Base-by-base conservation (phyloP, 176 grass and related monocot genomes). In the Phoenix roebelenii region DNA sequence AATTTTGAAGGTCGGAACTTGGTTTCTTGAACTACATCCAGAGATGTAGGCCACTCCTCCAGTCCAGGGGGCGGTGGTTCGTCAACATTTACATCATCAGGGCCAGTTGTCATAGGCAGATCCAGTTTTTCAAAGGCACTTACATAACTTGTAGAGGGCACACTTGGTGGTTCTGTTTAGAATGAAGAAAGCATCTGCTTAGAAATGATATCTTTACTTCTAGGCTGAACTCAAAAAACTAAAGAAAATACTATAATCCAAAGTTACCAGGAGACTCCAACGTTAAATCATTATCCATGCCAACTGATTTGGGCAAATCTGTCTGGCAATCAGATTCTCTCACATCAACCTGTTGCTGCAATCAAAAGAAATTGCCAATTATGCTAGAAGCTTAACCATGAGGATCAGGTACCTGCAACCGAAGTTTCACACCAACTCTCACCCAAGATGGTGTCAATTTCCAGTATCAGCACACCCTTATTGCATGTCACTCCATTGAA, bases 121-220 rank as follows among this genome's bases (percentile, higher is more conserved):
- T 76, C 57, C 59, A 91, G 66, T 62, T 65, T 84, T 67, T 91
- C 87, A 76, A 91, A 82, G 72, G 80, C 80, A 82, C 76, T 82
- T 70, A 53, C 57, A 72, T 74, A 78, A 54, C 66, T 79, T 59
- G 80, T 22, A 63, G 54, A 76, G 32, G 58, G 16, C 58, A 51
- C 9, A 44, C 9, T 53, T 57, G 24, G 24, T 74, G 55, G 58
- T 69, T 54, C 72, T 79, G 73, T 82, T 79, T 68, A 82, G 50
- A 64, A 71, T 26, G 66, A 65, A 68, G 49, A 72, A 32, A 73
- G 4, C 35, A 44, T 14, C 35, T 54, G 20, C 15, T 54, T 19
- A 14, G 25, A 25, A 67, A 18, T 35, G 17, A 67, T 29, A 58
- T 20, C 20, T 20, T 20, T 20, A 64, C 7, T 9, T 48, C 67